Evolutionary conservation across 2,329 filamentous ascomycete genomes (phyloP), one percentile per base, ranked within the genome.

Genomic region (Aspergillus ustus): DNA sequence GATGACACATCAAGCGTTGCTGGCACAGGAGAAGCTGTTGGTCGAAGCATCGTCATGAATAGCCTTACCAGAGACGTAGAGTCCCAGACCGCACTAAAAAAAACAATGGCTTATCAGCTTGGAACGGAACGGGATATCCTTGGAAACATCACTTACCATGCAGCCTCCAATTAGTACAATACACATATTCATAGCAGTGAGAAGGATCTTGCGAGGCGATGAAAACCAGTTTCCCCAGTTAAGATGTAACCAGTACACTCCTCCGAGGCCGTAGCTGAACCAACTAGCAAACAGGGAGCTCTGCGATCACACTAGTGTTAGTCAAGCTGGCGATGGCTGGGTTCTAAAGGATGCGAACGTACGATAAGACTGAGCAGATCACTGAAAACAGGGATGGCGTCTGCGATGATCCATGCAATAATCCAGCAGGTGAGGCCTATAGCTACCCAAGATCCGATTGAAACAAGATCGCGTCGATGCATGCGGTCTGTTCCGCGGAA

Each of bases 321-420:
- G 51, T n/a, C 3, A 17, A 22, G 5, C 15, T 13, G 34, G 9
- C 25, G 13, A 3, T 20, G 1, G 8, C n/a, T 7, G 3, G 8
- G 2, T 3, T 13, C 31, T 4, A 1, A 6, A 17, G 20, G 20
- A 6, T 7, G 20, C 19, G 11, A 52, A 17, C 40, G 25, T 34
- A 50, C 45, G 19, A 57, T 48, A 7, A 91, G 76, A 1, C 84
- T 85, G 17, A 91, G 77, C 11, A 91, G 76, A 58, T 87, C 82
- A 66, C 86, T 86, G 77, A 91, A 91, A 52, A 86, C 83, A 1
- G 89, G 89, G 3, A 91, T 87, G 0, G 84, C 85, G 72, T 89
- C 85, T 7, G 88, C 87, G 59, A 91, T 86, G 54, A 90, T 70
- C 80, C 85, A 89, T 1, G 86, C 85, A 7, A 88, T 62, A 7